Evolutionary conservation across 2,329 filamentous ascomycete genomes (phyloP).

Genomic region (Colletotrichum sp.): DNA sequence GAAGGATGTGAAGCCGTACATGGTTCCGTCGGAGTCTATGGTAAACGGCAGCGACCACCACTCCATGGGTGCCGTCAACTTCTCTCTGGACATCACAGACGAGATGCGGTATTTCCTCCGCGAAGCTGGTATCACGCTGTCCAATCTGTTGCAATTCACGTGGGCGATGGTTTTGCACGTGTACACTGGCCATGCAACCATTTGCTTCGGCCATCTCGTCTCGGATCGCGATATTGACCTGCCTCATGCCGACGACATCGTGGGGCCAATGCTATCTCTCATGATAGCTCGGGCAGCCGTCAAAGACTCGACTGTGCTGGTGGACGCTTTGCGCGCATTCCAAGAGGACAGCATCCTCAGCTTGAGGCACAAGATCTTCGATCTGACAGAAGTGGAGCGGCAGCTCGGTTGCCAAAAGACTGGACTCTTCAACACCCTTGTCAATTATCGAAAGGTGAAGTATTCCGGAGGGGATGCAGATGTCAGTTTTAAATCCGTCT

Average conservation of each 20-base stretch:
- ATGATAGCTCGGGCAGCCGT: background rate
- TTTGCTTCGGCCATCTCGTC: background rate
- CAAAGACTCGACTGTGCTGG: background rate
- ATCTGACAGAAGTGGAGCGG: background rate
- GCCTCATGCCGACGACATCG: background rate
- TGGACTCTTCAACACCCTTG: background rate
- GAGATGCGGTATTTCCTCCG: background rate
- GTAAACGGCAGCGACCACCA: background rate
- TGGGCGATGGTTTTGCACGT: background rate
- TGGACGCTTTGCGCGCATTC: background rate
- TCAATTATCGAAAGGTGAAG: slow-evolving; percentile 1
- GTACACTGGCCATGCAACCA: background rate
- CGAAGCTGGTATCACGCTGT: background rate
- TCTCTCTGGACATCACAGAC: background rate
- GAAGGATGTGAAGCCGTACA: background rate
- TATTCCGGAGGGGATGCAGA: background rate
- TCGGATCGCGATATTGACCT: slow-evolving; percentile 6
- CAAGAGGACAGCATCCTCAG: background rate
- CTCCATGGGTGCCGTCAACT: background rate
- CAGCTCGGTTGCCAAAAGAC: background rate
- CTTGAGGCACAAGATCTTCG: background rate
- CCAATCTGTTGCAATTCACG: background rate
- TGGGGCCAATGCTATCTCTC: background rate
- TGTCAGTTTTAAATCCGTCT: background rate
- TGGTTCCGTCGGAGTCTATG: background rate